Evolutionary conservation across 306 rosid species (phyloP).

Genomic region (Biancaea sappan): DNA sequence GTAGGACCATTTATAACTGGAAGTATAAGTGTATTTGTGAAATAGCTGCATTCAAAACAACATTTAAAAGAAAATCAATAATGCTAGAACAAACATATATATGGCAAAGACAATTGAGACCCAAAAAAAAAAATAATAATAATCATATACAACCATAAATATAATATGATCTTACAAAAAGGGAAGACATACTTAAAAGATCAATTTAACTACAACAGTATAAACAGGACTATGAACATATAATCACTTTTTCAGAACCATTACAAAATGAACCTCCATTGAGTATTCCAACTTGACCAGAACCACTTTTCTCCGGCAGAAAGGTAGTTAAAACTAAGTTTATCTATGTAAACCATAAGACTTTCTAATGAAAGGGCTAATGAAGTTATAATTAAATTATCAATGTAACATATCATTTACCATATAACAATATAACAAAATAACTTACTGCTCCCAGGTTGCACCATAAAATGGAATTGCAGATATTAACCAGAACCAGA

Average conservation of each 20-base stretch:
- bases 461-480: conserved; percentile 90
- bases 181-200: conserved; percentile 8
- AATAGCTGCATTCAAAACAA: conserved; percentile 66
- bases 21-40: conserved; percentile 86
- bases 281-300: conserved; percentile 18
- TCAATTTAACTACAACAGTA: background rate
- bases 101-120: background rate
- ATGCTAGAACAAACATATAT: conserved; percentile 1
- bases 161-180: background rate
- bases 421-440: conserved; percentile 14
- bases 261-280: background rate
- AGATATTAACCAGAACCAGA: conserved; percentile 97
- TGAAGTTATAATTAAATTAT: background rate
- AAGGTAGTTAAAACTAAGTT: conserved; percentile 22
- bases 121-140: background rate
- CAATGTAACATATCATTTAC: background rate
- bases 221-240: background rate
- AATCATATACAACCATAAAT: conserved; percentile 9
- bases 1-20: conserved; percentile 96
- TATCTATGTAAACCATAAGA: background rate
- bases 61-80: conserved; percentile 38
- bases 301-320: conserved; percentile 23
- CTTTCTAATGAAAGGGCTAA: background rate
- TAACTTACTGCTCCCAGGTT: conserved; percentile 98
- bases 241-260: conserved; percentile 26